phyloP scores from a whole-genome alignment of 2,329 filamentous ascomycete genomes.

The Phialophora tarda region DNA sequence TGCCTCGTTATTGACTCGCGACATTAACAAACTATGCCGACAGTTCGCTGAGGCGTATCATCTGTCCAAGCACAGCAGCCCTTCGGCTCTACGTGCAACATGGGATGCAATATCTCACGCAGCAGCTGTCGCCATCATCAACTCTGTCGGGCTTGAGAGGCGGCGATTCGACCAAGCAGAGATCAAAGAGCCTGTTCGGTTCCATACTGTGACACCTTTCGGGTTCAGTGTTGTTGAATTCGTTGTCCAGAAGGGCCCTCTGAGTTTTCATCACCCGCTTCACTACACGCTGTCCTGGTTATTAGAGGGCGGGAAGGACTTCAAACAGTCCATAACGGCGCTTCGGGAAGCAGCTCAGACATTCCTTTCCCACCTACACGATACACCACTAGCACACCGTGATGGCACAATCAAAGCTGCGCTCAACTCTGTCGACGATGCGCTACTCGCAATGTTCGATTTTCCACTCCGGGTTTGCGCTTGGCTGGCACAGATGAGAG shows the following conservation, averaged over 20 bases:
- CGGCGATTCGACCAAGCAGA: slow-evolving; percentile 84
- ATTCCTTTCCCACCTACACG: slow-evolving; percentile 51
- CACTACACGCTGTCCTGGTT: slow-evolving; percentile 98
- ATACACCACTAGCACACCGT: slow-evolving; percentile 26
- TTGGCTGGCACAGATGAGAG: slow-evolving; percentile 98
- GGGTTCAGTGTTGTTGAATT: slow-evolving; percentile 75
- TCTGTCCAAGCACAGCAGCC: slow-evolving; percentile 26
- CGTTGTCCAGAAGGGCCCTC: slow-evolving; percentile 82
- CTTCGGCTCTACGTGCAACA: slow-evolving; percentile 37
- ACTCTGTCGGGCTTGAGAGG: slow-evolving; percentile 87
- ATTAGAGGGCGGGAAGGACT: slow-evolving; percentile 77
- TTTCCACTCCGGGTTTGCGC: slow-evolving; percentile 91
- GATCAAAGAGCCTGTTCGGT: slow-evolving; percentile 82
- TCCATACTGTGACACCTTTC: slow-evolving; percentile 67
- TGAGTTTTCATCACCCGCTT: slow-evolving; percentile 96
- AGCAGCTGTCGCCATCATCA: slow-evolving; percentile 82
- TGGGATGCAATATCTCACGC: slow-evolving; percentile 70
- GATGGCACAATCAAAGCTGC: slow-evolving; percentile 30
- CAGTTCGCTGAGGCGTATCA: slow-evolving; percentile 85
- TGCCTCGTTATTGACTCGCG: slow-evolving; percentile 88
- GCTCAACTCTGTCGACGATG: slow-evolving; percentile 67
- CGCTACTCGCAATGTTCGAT: slow-evolving; percentile 86
- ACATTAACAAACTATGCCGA: slow-evolving; percentile 90
- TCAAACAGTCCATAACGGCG: slow-evolving; percentile 56
- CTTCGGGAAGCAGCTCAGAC: slow-evolving; percentile 70